Evolutionary conservation across 78 protist species (phyloP), one percentile per base, ranked within the genome.

Genomic region (Trichosphaerium sp.): DNA sequence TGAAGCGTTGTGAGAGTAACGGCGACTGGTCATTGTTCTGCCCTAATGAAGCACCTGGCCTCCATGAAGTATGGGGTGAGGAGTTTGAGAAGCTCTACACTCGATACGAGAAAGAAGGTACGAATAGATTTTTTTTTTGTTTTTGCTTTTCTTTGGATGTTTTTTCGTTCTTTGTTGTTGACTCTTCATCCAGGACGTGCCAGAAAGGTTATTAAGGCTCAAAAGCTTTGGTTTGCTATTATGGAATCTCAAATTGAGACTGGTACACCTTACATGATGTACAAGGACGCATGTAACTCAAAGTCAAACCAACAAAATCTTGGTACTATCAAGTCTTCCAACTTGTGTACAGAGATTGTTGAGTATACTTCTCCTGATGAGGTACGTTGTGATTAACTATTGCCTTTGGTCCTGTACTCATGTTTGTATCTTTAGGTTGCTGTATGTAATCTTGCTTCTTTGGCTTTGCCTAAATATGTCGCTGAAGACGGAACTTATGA

Each of bases 401-500:
- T 58, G 37, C 64, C 7, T 3, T 14, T 51, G 57, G 57, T 31
- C 57, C 6, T 14, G 7, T 31, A 5, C 3, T 29, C 57, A 51
- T 6, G 39, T 31, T 3, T 6, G 7, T 14, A 3, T 8, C 7
- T 21, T 56, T 8, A 41, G 57, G 86, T 83, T 4, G 97, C 97
- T 1, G 97, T 93, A 39, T 93, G 99, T 85, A 96, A 96, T 79
- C 87, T 96, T 23, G 99, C 97, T 10, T 94, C 98, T 26, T 73
- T 96, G 41, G 96, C 97, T 25, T 85, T 96, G 38, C 92, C 94
- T 39, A 79, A 67, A 80, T 96, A 60, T 56, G 84, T 93, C 39
- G 37, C 38, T 15, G 71, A 1, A 25, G 68, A 74, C 23, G 43
- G 62, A 18, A 34, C 43, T 38, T 95, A 74, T 74, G 92, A 95